These are phyloP conservation scores for Hysterium pulicare DNA, from an alignment of 2,329 filamentous ascomycete species.

Conservation along the genomic window DNA sequence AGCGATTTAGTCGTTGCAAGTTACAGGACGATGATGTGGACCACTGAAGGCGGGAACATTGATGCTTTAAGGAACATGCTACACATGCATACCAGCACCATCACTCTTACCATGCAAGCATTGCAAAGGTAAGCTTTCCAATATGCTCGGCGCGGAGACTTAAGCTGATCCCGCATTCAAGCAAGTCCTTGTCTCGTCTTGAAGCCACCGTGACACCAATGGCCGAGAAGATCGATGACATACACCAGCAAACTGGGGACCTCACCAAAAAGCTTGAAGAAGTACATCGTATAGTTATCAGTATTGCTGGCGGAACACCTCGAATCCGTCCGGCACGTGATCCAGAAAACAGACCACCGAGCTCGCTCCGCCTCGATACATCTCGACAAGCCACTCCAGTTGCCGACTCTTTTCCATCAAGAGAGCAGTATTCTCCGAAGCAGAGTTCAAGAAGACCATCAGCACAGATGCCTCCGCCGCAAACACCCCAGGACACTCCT, in stretches of 20 bases:
- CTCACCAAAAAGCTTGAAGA: slow-evolving; percentile 28
- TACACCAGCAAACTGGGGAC: slow-evolving; percentile 20
- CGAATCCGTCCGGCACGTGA: slow-evolving; percentile 3
- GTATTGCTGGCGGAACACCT: slow-evolving; percentile 18
- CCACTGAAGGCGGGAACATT: slow-evolving; percentile 42
- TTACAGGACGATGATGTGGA: slow-evolving; percentile 46
- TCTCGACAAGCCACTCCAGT: slow-evolving; percentile 2
- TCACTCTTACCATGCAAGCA: slow-evolving; percentile 40
- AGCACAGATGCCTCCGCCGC: slow-evolving; percentile 4
- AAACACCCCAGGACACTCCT: too few relatives aligned
- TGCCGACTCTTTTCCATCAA: slow-evolving; percentile 10
- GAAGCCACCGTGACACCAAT: slow-evolving; percentile 28
- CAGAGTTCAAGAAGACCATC: slow-evolving; percentile 9
- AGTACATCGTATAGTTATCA: slow-evolving; percentile 25
- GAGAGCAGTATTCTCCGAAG: slow-evolving; percentile 6
- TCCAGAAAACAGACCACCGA: slow-evolving; percentile 7
- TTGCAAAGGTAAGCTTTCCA: slow-evolving; percentile 38
- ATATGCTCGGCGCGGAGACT: neutral
- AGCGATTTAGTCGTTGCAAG: slow-evolving; percentile 40
- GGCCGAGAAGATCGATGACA: slow-evolving; percentile 29
- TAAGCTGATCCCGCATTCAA: slow-evolving; percentile 16
- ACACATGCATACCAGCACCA: slow-evolving; percentile 42
- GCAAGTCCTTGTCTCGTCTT: slow-evolving; percentile 33
- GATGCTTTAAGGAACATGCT: slow-evolving; percentile 39
- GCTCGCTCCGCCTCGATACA: slow-evolving; percentile 4